phyloP scores from a whole-genome alignment of 768 basidiomycete genomes.

The Pleurotus giganteus region DNA sequence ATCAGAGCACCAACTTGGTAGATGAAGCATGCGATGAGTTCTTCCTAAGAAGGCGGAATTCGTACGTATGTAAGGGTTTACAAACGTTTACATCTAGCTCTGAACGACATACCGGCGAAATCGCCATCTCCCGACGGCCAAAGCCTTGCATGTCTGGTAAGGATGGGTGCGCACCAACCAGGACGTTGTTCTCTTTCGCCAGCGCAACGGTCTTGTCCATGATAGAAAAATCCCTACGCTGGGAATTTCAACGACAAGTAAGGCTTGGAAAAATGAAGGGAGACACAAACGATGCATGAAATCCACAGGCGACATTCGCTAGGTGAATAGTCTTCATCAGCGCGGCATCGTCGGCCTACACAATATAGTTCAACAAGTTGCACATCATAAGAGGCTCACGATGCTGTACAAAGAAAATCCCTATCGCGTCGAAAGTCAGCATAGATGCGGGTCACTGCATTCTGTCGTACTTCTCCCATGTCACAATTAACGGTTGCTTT shows the following conservation, averaged over 20 bases:
- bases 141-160: constrained; percentile 66
- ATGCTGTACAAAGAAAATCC: constrained; percentile 50
- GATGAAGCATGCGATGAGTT: constrained; percentile 54
- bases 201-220: constrained; percentile 62
- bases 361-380: not conserved
- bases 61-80: not conserved
- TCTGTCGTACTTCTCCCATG: constrained; percentile 48
- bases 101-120: constrained; percentile 45
- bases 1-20: constrained; percentile 68
- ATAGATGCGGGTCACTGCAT: not conserved
- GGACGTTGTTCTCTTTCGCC: constrained; percentile 54
- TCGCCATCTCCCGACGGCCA: constrained; percentile 61
- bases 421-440: constrained; percentile 21
- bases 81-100: not conserved
- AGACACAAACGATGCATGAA: constrained; percentile 54
- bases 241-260: not conserved
- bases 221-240: constrained; percentile 53
- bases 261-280: not conserved
- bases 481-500: constrained; percentile 53
- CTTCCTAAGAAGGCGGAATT: constrained; percentile 37
- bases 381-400: constrained; percentile 22
- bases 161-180: constrained; percentile 68
- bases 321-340: constrained; percentile 58
- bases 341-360: constrained; percentile 47
- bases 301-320: constrained; percentile 67